Percentiles rank a stretch among this genome's conserved stretches.
Conservation (phyloP, 805 yeast genomes). For the Pichia californica region DNA sequence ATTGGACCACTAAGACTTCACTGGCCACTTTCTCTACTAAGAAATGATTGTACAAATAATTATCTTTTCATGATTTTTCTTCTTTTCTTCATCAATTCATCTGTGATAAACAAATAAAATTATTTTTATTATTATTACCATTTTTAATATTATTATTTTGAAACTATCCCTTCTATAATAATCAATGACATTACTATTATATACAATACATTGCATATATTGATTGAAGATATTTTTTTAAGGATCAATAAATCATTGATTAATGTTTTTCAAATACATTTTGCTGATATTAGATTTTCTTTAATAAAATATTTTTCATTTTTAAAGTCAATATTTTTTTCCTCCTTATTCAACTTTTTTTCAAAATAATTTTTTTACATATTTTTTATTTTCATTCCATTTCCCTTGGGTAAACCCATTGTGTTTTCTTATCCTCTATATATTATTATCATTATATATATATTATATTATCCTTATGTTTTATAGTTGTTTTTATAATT, state of each 20-base stretch:
- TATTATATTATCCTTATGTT: not conserved
- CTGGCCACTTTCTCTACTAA: constrained; percentile 45
- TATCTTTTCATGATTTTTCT: not conserved
- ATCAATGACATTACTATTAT: not conserved
- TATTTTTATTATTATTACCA: not conserved
- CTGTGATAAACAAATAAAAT: not conserved
- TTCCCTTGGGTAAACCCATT: not conserved
- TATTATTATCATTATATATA: not conserved
- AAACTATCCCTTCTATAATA: not conserved
- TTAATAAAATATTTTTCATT: not conserved
- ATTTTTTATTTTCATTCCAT: not conserved
- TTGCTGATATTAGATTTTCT: too few species aligned
- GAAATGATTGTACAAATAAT: constrained; percentile 19
- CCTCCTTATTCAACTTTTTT: not conserved
- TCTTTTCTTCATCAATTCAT: not conserved
- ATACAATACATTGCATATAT: not conserved
- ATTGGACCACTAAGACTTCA: constrained; percentile 40
- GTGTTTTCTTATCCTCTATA: not conserved
- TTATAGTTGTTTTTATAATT: constrained; percentile 1
- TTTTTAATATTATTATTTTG: not conserved
- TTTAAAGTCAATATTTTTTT: not conserved
- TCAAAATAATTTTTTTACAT: too few species aligned
- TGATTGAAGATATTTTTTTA: not conserved
- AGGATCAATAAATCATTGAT: too few species aligned
- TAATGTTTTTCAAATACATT: too few species aligned